These are phyloP conservation scores for Dactylellina leptospora DNA, from an alignment of 2,329 filamentous ascomycete genomes.

Conservation along the genomic window DNA sequence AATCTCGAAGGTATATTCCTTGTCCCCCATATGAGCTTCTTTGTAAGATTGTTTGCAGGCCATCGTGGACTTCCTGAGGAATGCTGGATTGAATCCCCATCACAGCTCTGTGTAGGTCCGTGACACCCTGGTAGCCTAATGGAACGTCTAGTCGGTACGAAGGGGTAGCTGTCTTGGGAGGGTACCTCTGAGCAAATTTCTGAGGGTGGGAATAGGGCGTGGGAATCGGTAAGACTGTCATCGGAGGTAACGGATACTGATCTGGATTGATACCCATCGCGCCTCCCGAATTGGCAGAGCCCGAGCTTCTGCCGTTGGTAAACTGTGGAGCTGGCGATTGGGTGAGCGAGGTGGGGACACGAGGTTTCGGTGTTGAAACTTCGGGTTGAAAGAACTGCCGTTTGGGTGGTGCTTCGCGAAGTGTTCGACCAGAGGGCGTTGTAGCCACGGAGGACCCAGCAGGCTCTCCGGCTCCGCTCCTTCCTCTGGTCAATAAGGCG, in stretches of 20 bases:
- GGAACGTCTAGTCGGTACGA: constrained; percentile 1
- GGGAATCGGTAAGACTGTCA: constrained; percentile 54
- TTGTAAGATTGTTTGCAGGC: constrained; percentile 6
- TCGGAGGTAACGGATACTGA: constrained; percentile 54
- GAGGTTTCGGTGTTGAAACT: constrained; percentile 61
- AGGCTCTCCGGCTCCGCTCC: constrained; percentile 70
- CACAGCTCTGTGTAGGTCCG: constrained; percentile 4
- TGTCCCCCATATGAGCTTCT: background rate
- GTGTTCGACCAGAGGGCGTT: constrained; percentile 54
- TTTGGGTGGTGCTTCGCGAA: constrained; percentile 80
- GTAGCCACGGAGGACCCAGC: constrained; percentile 64
- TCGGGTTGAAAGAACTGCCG: constrained; percentile 86
- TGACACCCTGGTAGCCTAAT: background rate
- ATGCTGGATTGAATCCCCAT: constrained; percentile 22
- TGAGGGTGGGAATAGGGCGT: constrained; percentile 55
- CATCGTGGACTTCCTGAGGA: constrained; percentile 16
- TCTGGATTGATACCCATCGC: constrained; percentile 51
- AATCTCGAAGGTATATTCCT: constrained; percentile 1
- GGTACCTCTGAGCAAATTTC: background rate
- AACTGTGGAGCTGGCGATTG: constrained; percentile 57
- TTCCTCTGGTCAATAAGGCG: constrained; percentile 64
- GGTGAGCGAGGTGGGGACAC: constrained; percentile 53
- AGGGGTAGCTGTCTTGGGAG: background rate
- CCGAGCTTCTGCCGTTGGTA: constrained; percentile 21
- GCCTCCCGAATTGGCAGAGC: constrained; percentile 26